Evolutionary conservation across 2,329 filamentous ascomycete genomes (phyloP).

Genomic region (Exutisphaerella laricina): DNA sequence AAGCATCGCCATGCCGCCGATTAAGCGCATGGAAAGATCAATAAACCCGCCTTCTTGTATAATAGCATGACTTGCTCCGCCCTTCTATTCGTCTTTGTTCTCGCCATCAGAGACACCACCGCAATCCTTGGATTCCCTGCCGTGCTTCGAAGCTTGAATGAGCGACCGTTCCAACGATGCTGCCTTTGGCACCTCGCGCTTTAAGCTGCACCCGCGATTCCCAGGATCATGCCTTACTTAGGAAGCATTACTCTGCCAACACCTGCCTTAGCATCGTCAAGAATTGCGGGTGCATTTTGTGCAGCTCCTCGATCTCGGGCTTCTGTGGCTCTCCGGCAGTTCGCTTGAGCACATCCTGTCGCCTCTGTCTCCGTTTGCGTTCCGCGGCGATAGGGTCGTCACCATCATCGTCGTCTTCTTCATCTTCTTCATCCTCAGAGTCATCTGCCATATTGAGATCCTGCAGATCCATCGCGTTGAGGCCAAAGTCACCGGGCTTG

Average conservation of each 20-base stretch:
- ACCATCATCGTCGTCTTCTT: slow-evolving; percentile 61
- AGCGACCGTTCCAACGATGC: too few relatives aligned
- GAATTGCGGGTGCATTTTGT: slow-evolving; percentile 33
- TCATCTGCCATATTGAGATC: slow-evolving; percentile 84
- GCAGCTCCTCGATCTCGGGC: slow-evolving; percentile 31
- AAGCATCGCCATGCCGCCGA: slow-evolving; percentile 4
- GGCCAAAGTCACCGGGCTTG: slow-evolving; percentile 78
- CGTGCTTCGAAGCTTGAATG: too few relatives aligned
- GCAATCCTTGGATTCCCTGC: too few relatives aligned
- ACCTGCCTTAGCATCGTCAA: slow-evolving; percentile 34
- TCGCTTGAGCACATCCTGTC: slow-evolving; percentile 64
- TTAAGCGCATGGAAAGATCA: slow-evolving; percentile 10
- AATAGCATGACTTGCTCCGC: slow-evolving; percentile 1
- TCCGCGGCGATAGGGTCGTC: slow-evolving; percentile 86
- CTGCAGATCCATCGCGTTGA: slow-evolving; percentile 59
- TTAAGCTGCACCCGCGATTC: too few relatives aligned
- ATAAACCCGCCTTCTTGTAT: too few relatives aligned
- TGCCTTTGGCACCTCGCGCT: too few relatives aligned
- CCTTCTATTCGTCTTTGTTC: too few relatives aligned
- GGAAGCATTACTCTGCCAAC: slow-evolving; percentile 29
- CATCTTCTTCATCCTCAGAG: slow-evolving; percentile 64
- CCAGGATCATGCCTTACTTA: too few relatives aligned
- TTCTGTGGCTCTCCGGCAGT: slow-evolving; percentile 36
- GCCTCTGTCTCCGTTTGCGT: slow-evolving; percentile 67
- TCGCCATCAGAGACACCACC: too few relatives aligned